Conservation (phyloP, 257 asterid genomes). For the Solanum bukasovii region DNA sequence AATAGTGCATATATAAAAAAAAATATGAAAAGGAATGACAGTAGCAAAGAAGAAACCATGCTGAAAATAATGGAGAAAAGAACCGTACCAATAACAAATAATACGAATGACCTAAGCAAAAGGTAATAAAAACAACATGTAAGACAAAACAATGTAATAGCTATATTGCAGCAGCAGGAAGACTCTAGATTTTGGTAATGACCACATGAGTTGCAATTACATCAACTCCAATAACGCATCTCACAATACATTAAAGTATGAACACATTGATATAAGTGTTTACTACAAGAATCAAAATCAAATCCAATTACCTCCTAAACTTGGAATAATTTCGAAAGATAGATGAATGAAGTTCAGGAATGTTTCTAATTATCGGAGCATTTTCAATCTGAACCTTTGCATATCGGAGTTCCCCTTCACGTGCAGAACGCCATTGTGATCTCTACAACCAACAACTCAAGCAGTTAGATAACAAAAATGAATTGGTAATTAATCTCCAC, state of each 20-base stretch:
- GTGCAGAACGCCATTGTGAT: conserved; percentile 25
- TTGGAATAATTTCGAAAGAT: conserved; percentile 45
- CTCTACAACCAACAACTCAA: conserved; percentile 18
- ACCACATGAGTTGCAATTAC: neutral
- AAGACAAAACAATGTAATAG: neutral
- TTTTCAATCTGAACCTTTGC: conserved; percentile 34
- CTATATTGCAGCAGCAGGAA: neutral
- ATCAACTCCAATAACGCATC: neutral
- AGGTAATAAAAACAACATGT: neutral
- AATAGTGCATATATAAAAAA: neutral
- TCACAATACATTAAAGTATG: neutral
- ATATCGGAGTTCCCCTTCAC: conserved; percentile 34
- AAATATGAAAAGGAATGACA: neutral
- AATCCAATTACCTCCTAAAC: conserved; percentile 30
- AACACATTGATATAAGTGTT: neutral
- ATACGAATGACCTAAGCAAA: neutral
- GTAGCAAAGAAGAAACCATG: neutral
- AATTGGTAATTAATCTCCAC: neutral
- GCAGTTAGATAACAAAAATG: neutral
- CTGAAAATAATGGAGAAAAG: neutral
- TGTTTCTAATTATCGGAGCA: conserved; percentile 27
- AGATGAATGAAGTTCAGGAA: conserved; percentile 24
- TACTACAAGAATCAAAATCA: neutral
- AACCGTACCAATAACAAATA: neutral
- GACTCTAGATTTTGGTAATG: neutral